Percentiles rank a stretch among this genome's conserved stretches.
These are phyloP conservation scores for Calcarisporium arbuscula DNA, from an alignment of 2,329 filamentous ascomycete species.

Conservation along the genomic window DNA sequence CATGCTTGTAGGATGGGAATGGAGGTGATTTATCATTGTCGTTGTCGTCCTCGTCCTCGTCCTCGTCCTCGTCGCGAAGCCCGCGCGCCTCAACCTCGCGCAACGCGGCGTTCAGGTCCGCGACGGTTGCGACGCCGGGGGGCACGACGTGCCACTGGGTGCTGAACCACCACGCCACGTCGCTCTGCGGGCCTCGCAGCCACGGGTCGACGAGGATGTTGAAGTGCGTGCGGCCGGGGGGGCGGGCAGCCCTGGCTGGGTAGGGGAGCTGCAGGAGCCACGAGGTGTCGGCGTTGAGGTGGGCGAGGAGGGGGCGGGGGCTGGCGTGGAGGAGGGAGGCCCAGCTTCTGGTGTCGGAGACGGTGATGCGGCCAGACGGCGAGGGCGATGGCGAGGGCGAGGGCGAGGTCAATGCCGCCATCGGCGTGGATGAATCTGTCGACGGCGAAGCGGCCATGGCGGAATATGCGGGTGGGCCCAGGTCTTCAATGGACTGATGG, in stretches of 20 bases:
- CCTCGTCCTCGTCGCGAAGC: conserved; percentile 2
- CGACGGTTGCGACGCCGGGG: conserved; percentile 47
- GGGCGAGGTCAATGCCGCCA: no score
- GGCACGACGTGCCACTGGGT: conserved; percentile 56
- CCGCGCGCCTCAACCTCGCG: conserved; percentile 45
- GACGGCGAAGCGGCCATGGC: no score
- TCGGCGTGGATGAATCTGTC: no score
- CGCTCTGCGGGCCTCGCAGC: conserved; percentile 55
- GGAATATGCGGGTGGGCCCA: no score
- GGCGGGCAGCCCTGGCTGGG: conserved; percentile 34
- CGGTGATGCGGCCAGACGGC: no score
- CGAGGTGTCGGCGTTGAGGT: conserved; percentile 61
- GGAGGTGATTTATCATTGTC: not conserved
- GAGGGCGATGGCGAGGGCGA: no score
- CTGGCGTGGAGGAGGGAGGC: no score
- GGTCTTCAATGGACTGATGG: no score
- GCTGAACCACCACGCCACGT: conserved; percentile 59
- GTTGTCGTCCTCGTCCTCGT: conserved; percentile 11
- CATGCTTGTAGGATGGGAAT: not conserved
- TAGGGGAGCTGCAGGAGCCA: conserved; percentile 62
- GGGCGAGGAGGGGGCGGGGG: conserved; percentile 48
- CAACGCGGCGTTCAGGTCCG: conserved; percentile 47
- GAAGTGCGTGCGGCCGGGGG: conserved; percentile 46
- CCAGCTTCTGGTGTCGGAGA: no score
- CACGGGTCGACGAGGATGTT: conserved; percentile 63